Percentiles rank a stretch among this genome's conserved stretches.
phyloP scores from a whole-genome alignment of 352 stramenopile species.

The Lagenidium giganteum region DNA sequence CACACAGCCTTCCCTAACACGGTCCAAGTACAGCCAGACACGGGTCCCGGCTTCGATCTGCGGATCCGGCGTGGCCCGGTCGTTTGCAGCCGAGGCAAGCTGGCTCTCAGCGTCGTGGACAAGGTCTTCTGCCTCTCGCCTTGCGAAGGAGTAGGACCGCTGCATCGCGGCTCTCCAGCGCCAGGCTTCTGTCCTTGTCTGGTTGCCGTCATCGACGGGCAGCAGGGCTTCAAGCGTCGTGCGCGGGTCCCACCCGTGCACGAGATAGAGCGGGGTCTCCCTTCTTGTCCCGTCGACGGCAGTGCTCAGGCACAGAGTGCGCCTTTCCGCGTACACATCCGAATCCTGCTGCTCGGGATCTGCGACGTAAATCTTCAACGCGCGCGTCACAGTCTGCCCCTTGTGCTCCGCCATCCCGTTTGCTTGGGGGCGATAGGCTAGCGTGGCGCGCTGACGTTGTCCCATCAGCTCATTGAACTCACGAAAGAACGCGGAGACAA shows the following conservation, averaged over 20 bases:
- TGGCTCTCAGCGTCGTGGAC: too few species aligned
- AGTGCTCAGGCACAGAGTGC: slow-evolving; percentile 15
- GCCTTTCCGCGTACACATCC: slow-evolving; percentile 13
- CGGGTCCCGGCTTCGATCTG: too few species aligned
- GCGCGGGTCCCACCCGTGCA: slow-evolving; percentile 13
- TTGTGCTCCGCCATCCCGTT: slow-evolving; percentile 13
- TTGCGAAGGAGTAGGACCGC: too few species aligned
- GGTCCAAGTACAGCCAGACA: too few species aligned
- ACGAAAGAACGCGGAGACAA: slow-evolving; percentile 11
- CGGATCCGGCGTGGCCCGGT: too few species aligned
- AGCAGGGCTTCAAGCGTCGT: too few species aligned
- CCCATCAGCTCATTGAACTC: slow-evolving; percentile 13
- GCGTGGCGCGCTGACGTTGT: slow-evolving; percentile 5
- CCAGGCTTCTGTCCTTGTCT: too few species aligned
- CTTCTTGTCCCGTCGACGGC: slow-evolving; percentile 2
- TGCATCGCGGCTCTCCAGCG: too few species aligned
- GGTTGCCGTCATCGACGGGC: too few species aligned
- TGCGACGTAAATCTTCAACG: slow-evolving; percentile 12
- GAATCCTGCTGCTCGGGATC: slow-evolving; percentile 11
- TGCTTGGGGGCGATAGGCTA: slow-evolving; percentile 13
- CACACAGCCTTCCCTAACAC: too few species aligned
- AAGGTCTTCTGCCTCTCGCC: too few species aligned
- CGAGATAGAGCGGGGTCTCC: slow-evolving; percentile 13
- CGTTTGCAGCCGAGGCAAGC: too few species aligned
- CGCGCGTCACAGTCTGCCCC: slow-evolving; percentile 14